Evolutionary conservation across 1,139 yeast genomes (phyloP).

Genomic region (Nakaseomyces uthaithaninus): DNA sequence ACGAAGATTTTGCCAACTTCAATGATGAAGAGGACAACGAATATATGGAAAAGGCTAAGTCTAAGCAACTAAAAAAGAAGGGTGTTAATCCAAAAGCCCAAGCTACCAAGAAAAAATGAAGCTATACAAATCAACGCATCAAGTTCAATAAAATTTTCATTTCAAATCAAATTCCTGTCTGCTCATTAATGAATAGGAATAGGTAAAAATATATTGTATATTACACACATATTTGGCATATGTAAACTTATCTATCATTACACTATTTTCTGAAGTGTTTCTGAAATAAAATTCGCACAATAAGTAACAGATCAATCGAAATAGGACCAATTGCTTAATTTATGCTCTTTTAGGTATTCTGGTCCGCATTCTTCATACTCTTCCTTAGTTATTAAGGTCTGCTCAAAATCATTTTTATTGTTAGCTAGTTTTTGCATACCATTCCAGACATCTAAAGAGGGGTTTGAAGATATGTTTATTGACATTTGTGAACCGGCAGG

Average conservation of each 20-base stretch:
- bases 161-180: not conserved
- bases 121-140: not conserved
- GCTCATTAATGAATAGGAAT: not conserved
- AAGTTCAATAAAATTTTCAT: constrained; percentile 2
- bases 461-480: constrained; percentile 59
- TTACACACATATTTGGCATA: constrained; percentile 6
- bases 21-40: constrained; percentile 69
- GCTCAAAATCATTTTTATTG: constrained; percentile 38
- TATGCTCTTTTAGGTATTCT: constrained; percentile 83
- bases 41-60: constrained; percentile 65
- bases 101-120: not conserved
- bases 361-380: constrained; percentile 88
- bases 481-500: constrained; percentile 60
- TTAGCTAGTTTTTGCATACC: constrained; percentile 84
- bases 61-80: constrained; percentile 64
- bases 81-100: constrained; percentile 64
- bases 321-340: constrained; percentile 50
- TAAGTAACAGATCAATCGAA: constrained; percentile 13
- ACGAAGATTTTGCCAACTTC: constrained; percentile 79
- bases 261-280: not conserved
- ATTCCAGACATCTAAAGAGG: constrained; percentile 78
- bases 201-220: constrained; percentile 3
- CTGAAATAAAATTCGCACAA: not conserved
- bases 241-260: constrained; percentile 6
- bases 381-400: constrained; percentile 49